Base-by-base conservation (phyloP, 805 yeast genomes). In the Candida lessepsii region DNA sequence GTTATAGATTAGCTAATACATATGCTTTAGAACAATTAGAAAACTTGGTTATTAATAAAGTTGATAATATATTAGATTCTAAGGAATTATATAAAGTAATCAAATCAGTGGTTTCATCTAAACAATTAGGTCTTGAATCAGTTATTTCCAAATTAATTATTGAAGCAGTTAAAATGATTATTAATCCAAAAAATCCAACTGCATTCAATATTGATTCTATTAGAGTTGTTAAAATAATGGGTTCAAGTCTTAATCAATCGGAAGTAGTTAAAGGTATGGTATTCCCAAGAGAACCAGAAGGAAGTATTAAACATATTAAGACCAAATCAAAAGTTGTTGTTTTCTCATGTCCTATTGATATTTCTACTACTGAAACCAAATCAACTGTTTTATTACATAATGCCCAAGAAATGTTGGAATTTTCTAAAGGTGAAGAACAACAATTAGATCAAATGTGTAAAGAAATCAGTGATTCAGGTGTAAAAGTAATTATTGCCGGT, bases 221-320 rank as follows among this genome's bases (percentile, higher is more conserved):
- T 46, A 81, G 99, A 60, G 96, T 93, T 13, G 99, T 93, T 38
- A 93, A 93, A 67, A 85, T 93, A 52, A 87, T 93, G 96, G 99
- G 99, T 46, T 75, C 95, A 13, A 74, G 90, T 38, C 71, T 93
- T 51, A 65, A 70, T 26, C 73, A 75, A 52, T 84, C 95, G 9
- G 75, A 75, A 54, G 98, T 93, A 39, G 72, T 93, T 48, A 87
- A 86, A 65, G 99, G 99, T 52, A 93, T 93, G 99, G 96, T 93
- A 27, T 91, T 93, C 75, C 95, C 95, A 51, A 79, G 95, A 54
- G 96, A 89, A 63, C 96, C 98, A n/a, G 98, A 91, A 62, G 95
- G 97, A 11, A 81, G 80, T 50, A 65, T 90, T 36, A 88, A 87
- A 59, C 75, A 81, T 46, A 68, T 84, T 42, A 60, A 54, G 8